Evolutionary conservation across 257 asterid species (phyloP), one percentile per base, ranked within the genome.

Genomic region (Plantago ovata): DNA sequence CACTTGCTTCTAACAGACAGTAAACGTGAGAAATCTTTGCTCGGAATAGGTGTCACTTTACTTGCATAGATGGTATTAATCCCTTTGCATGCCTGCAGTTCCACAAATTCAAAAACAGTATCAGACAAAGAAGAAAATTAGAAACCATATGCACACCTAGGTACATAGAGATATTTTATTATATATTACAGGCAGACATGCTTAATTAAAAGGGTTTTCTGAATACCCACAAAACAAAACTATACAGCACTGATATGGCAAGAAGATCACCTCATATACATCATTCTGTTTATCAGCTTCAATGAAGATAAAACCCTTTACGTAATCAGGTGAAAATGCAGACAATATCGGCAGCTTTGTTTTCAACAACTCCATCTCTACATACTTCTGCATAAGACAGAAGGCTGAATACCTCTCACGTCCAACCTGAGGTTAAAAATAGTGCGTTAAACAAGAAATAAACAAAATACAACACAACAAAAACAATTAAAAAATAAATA

Each of bases 341-440:
- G 99, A 84, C 64, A 93, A 69, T 63, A 84, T 81, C 71, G 67
- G 94, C 79, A 93, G 61, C 84, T 86, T 79, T 22, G 69, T 81
- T 53, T 95, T 94, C 80, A 86, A 75, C 60, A 59, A 59, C 16
- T 63, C 71, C 86, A 84, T 21, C 60, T 93, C 99, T 42, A 69
- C 83, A 65, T 55, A 86, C 63, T 89, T 93, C 77, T 89, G 97
- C 95, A 93, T 93, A 53, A 89, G 94, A 73, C 99, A 93, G 72
- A 93, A 74, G 48, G 89, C 94, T 41, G 99, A 89, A 63, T 83
- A 76, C 69, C 84, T 86, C 83, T 93, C 99, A 9, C 95, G 86
- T 54, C 97, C 99, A 67, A 81, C 82, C 99, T 93, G 72, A 59
- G 19, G 59, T 28, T 66, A 64, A 71, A 68, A 41, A 60, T 46